Evolutionary conservation across 345 rosid species (phyloP).

Genomic region (Corchorus olitorius): DNA sequence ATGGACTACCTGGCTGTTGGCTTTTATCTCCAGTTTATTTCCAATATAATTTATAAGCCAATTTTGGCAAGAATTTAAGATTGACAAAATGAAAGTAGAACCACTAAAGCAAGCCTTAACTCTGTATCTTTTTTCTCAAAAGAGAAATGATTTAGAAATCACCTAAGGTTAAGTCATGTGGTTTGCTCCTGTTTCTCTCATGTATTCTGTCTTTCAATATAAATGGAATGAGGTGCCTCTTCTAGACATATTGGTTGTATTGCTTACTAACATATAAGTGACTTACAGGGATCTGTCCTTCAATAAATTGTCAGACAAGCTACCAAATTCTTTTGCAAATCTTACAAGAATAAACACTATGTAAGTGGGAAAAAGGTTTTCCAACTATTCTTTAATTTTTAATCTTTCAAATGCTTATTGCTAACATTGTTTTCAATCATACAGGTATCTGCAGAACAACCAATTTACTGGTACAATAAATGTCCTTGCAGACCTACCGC

Average conservation of each 20-base stretch:
- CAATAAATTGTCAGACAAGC: slow-evolving; percentile 70
- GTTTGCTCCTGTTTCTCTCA: neutral
- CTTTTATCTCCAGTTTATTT: too few species aligned
- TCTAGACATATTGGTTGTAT: slow-evolving; percentile 4
- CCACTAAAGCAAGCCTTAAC: neutral
- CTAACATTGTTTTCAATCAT: slow-evolving; percentile 13
- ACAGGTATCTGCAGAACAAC: slow-evolving; percentile 77
- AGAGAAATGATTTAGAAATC: neutral
- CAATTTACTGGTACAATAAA: slow-evolving; percentile 71
- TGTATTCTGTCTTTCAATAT: neutral
- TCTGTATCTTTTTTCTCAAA: neutral
- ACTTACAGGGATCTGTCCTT: slow-evolving; percentile 76
- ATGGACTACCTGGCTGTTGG: too few species aligned
- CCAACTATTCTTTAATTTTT: neutral
- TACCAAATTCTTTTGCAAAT: slow-evolving; percentile 67
- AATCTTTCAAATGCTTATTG: neutral
- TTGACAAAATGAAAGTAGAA: neutral
- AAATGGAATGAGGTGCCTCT: neutral
- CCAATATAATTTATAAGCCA: too few species aligned
- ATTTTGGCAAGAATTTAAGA: neutral
- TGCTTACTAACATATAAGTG: slow-evolving; percentile 24
- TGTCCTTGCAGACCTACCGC: slow-evolving; percentile 68
- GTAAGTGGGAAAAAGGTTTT: slow-evolving; percentile 45
- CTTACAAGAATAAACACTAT: slow-evolving; percentile 55
- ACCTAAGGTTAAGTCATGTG: neutral